Evolutionary conservation across 176 grass and related monocot species (phyloP).

Genomic region (Coix lacrymajobi): DNA sequence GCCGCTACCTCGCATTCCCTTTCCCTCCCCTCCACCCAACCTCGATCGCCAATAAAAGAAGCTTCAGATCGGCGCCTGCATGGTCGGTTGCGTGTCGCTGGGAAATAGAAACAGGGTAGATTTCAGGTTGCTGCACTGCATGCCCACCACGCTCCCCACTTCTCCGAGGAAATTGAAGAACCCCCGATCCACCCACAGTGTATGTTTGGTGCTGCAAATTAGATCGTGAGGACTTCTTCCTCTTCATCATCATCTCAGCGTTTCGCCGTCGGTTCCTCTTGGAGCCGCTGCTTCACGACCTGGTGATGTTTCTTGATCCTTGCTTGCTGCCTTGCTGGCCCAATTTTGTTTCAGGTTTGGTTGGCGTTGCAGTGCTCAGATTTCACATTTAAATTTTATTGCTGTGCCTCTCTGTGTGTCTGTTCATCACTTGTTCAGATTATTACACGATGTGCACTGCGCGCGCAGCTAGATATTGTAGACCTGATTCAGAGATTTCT

Average conservation of each 20-base stretch:
- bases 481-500: too few species aligned
- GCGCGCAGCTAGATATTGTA: not conserved
- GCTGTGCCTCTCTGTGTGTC: not conserved
- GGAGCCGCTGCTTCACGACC: not conserved
- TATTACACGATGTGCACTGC: not conserved
- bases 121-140: not conserved
- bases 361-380: not conserved
- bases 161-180: conserved; percentile 1
- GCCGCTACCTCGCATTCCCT: not conserved
- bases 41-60: conserved; percentile 28
- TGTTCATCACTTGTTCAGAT: not conserved
- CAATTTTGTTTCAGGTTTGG: not conserved
- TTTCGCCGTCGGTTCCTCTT: not conserved
- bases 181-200: not conserved
- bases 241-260: not conserved
- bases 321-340: not conserved
- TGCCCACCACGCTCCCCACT: not conserved
- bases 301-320: not conserved
- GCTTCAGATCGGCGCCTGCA: conserved; percentile 12
- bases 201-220: not conserved
- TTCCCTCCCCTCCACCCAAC: conserved; percentile 13
- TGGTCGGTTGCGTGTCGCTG: conserved; percentile 36
- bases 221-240: not conserved
- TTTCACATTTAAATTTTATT: not conserved
- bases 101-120: conserved; percentile 43